Conservation (phyloP, 108 stramenopile genomes). For the Cyclostephanos tholiformis region DNA sequence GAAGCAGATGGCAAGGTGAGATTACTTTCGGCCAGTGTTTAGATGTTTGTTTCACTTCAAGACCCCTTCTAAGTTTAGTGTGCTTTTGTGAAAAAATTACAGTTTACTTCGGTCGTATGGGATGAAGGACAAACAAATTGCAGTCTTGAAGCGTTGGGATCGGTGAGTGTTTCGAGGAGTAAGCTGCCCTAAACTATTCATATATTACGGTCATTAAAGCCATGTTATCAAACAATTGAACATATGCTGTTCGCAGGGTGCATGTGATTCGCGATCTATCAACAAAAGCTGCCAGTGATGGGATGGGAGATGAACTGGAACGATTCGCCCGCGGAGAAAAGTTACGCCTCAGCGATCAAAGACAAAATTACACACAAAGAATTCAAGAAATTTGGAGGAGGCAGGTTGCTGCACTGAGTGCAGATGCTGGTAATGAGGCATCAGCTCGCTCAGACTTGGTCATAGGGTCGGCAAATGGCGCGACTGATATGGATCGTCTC, state of each 20-base stretch:
- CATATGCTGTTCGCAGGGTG: slow-evolving; percentile 44
- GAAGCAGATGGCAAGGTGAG: slow-evolving; percentile 76
- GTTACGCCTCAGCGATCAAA: slow-evolving; percentile 83
- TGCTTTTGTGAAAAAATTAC: slow-evolving; percentile 4
- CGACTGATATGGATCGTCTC: slow-evolving; percentile 41
- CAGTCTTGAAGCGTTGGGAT: slow-evolving; percentile 92
- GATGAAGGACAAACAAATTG: slow-evolving; percentile 81
- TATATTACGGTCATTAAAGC: background rate
- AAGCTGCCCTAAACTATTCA: background rate
- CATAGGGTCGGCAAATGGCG: slow-evolving; percentile 29
- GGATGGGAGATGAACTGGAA: slow-evolving; percentile 84
- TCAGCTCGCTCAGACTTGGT: slow-evolving; percentile 28
- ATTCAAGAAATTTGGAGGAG: slow-evolving; percentile 89
- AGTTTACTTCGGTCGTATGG: slow-evolving; percentile 79
- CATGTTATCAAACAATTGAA: background rate
- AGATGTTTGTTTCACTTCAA: too few species aligned
- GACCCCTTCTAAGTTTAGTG: background rate
- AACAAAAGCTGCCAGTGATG: slow-evolving; percentile 88
- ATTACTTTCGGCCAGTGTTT: too few species aligned
- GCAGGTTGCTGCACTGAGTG: slow-evolving; percentile 72
- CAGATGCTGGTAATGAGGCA: slow-evolving; percentile 19
- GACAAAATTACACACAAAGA: slow-evolving; percentile 83
- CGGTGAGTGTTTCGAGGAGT: slow-evolving; percentile 24
- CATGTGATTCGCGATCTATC: slow-evolving; percentile 90
- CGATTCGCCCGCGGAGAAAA: slow-evolving; percentile 91